Conservation (phyloP, 2,329 filamentous ascomycete genomes). For the Stemphylium beticola region DNA sequence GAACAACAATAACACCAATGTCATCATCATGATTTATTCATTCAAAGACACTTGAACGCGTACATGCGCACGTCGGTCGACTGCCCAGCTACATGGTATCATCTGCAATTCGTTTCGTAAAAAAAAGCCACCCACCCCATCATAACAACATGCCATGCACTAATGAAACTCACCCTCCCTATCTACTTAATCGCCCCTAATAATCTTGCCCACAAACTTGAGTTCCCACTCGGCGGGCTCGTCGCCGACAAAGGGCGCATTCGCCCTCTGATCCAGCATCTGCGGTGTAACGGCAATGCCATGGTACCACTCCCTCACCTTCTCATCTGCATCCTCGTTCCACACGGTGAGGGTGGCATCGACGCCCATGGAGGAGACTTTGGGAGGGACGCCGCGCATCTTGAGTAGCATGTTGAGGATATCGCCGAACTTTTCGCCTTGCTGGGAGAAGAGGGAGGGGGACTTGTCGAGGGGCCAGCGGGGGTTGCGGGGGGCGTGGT, state of each 20-base stretch:
- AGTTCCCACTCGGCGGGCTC: conserved; percentile 47
- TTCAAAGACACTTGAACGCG: neutral
- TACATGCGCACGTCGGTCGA: neutral
- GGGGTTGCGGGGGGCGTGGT: conserved; percentile 25
- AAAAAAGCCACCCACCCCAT: neutral
- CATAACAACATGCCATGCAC: neutral
- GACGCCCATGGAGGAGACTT: conserved; percentile 37
- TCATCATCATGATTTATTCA: neutral
- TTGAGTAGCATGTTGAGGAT: conserved; percentile 64
- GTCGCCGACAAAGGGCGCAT: conserved; percentile 38
- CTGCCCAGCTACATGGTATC: neutral
- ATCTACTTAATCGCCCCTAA: conserved; percentile 29
- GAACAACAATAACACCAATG: neutral
- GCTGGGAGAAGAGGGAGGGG: conserved; percentile 59
- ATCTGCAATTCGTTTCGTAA: neutral
- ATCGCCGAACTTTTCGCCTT: conserved; percentile 64
- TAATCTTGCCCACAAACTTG: conserved; percentile 47
- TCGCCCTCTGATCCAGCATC: conserved; percentile 36
- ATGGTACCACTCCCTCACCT: conserved; percentile 46
- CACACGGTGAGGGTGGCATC: conserved; percentile 47
- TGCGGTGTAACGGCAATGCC: conserved; percentile 38
- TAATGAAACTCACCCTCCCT: too few relatives aligned
- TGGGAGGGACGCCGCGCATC: conserved; percentile 59
- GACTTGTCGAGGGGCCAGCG: conserved; percentile 62
- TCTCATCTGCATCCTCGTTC: conserved; percentile 41